phyloP scores from a whole-genome alignment of 768 basidiomycete species.

The Boletus vermiculosoides region DNA sequence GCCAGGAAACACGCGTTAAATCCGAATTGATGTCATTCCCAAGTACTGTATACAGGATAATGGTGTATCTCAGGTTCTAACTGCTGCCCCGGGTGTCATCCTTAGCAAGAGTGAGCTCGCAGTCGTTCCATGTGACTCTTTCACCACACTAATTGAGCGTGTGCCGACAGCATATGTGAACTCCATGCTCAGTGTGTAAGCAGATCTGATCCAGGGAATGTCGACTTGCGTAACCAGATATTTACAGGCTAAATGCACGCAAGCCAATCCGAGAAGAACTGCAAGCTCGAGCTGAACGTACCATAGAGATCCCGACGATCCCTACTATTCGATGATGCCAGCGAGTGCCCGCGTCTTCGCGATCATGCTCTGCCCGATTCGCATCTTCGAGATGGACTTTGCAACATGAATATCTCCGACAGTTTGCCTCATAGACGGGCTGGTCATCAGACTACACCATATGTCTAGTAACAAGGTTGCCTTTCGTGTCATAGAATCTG shows the following conservation, averaged over 20 bases:
- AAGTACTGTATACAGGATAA: background rate
- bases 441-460: too few species aligned
- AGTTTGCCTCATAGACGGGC: too few species aligned
- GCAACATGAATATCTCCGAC: background rate
- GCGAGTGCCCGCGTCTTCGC: background rate
- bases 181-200: conserved; percentile 28
- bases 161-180: conserved; percentile 19
- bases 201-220: background rate
- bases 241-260: conserved; percentile 16
- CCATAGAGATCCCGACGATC: conserved; percentile 21
- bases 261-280: conserved; percentile 18
- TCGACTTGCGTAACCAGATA: background rate
- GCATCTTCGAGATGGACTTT: background rate
- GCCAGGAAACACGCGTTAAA: background rate
- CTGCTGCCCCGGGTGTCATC: conserved; percentile 7
- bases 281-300: background rate
- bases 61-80: background rate
- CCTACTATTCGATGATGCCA: conserved; percentile 9
- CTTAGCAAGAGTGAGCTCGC: conserved; percentile 18
- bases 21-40: background rate
- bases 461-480: background rate
- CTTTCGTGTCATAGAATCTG: background rate
- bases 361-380: background rate
- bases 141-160: background rate
- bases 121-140: background rate